These are phyloP conservation scores for Phyllosticta citriasiana DNA, from an alignment of 2,329 filamentous ascomycete species.

Conservation along the genomic window DNA sequence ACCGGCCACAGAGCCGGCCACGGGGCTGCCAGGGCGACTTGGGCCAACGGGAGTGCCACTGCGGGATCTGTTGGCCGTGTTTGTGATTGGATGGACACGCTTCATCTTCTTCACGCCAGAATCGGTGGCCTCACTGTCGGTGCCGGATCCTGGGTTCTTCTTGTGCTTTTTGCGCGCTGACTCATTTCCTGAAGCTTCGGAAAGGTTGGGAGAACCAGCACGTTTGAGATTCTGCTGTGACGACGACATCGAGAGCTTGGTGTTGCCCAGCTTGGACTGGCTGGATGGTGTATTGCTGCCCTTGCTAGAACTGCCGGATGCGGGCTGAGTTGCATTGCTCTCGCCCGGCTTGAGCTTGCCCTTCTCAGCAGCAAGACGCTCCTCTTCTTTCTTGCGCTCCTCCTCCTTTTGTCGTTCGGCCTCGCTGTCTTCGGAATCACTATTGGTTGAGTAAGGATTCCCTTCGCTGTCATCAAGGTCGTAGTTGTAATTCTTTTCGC, in stretches of 20 bases:
- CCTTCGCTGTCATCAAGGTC: constrained; percentile 56
- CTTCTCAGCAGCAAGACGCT: constrained; percentile 35
- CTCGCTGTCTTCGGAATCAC: constrained; percentile 54
- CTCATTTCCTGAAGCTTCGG: constrained; percentile 87
- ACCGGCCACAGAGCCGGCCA: constrained; percentile 22
- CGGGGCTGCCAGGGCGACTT: constrained; percentile 43
- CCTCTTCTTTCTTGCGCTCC: constrained; percentile 46
- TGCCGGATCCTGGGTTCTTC: constrained; percentile 24
- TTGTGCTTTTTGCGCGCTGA: constrained; percentile 65
- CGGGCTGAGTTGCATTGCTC: constrained; percentile 22
- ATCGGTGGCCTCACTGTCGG: constrained; percentile 2
- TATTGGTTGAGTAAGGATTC: constrained; percentile 32
- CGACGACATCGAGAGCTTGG: constrained; percentile 32
- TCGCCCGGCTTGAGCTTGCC: constrained; percentile 36
- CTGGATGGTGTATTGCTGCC: constrained; percentile 59
- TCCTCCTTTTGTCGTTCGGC: constrained; percentile 51
- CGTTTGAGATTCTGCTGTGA: constrained; percentile 57
- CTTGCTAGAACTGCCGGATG: constrained; percentile 53
- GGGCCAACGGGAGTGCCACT: constrained; percentile 47
- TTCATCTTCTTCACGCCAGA: constrained; percentile 47
- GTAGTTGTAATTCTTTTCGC: constrained; percentile 81
- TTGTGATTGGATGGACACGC: constrained; percentile 45
- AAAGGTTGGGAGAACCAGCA: constrained; percentile 74
- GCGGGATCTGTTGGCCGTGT: constrained; percentile 42
- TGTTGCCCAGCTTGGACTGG: constrained; percentile 30